These are phyloP conservation scores for Rhododendron henanense DNA, from an alignment of 148 eudicot genomes.

Conservation along the genomic window DNA sequence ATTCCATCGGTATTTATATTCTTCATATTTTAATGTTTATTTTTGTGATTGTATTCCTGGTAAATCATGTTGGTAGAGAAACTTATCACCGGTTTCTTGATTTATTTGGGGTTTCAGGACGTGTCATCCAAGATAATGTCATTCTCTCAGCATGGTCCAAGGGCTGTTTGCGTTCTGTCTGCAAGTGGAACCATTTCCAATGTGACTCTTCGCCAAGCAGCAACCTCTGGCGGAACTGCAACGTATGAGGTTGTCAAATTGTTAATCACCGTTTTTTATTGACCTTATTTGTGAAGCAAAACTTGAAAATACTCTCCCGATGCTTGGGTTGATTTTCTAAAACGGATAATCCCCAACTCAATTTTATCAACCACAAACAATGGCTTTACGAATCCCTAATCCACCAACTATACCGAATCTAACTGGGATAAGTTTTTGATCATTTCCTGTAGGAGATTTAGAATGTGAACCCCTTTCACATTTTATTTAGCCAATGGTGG, in stretches of 20 bases:
- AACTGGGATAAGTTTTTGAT: neutral
- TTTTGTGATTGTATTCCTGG: neutral
- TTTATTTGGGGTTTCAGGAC: slow-evolving; percentile 44
- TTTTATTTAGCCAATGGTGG: neutral
- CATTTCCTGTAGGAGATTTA: neutral
- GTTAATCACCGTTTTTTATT: neutral
- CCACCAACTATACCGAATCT: neutral
- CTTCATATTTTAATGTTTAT: neutral
- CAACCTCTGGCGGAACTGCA: slow-evolving; percentile 80
- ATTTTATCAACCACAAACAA: neutral
- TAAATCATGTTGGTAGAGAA: neutral
- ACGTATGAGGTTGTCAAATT: slow-evolving; percentile 72
- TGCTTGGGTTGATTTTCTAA: neutral
- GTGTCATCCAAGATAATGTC: slow-evolving; percentile 79
- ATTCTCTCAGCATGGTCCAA: slow-evolving; percentile 81
- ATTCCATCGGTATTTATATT: neutral
- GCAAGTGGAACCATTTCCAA: slow-evolving; percentile 80
- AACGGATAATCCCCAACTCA: neutral
- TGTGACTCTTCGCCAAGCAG: slow-evolving; percentile 82
- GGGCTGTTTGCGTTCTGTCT: slow-evolving; percentile 79
- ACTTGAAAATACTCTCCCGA: neutral
- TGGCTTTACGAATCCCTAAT: neutral
- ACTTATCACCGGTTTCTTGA: neutral
- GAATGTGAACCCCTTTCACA: neutral
- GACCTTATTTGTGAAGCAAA: neutral